phyloP scores from a whole-genome alignment of 2,329 filamentous ascomycete species.

The Thielaviopsis musarum region DNA sequence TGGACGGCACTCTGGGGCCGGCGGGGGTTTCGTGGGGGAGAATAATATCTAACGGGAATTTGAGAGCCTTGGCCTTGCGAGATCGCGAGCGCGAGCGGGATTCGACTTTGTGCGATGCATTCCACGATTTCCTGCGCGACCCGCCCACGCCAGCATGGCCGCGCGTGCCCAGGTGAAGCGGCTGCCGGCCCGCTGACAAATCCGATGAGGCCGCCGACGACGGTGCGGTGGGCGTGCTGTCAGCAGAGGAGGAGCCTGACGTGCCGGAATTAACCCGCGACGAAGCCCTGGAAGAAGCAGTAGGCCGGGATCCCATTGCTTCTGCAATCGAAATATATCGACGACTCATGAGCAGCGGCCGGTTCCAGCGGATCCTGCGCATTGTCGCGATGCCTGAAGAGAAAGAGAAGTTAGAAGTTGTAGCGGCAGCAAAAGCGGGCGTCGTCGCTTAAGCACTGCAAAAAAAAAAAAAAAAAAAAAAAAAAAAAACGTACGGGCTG shows the following conservation, averaged over 20 bases:
- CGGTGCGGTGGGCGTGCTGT: neutral
- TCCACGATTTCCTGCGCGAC: no score
- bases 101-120: no score
- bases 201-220: no score
- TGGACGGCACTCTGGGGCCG: conserved; percentile 12
- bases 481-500: no score
- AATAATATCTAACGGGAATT: neutral
- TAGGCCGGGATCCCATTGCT: neutral
- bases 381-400: neutral
- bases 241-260: neutral
- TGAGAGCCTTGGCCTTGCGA: neutral
- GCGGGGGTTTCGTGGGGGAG: neutral
- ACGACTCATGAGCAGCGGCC: neutral
- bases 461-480: no score
- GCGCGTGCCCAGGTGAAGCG: no score
- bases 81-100: no score
- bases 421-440: no score
- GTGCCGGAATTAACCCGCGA: neutral
- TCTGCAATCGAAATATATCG: neutral
- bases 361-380: neutral
- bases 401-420: neutral
- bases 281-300: neutral
- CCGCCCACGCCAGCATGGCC: no score
- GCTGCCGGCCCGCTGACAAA: no score
- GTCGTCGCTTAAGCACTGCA: no score